Percentiles rank a stretch among this genome's conserved stretches.
phyloP scores from a whole-genome alignment of 2,329 filamentous ascomycete species.

The Diaporthe sp. region DNA sequence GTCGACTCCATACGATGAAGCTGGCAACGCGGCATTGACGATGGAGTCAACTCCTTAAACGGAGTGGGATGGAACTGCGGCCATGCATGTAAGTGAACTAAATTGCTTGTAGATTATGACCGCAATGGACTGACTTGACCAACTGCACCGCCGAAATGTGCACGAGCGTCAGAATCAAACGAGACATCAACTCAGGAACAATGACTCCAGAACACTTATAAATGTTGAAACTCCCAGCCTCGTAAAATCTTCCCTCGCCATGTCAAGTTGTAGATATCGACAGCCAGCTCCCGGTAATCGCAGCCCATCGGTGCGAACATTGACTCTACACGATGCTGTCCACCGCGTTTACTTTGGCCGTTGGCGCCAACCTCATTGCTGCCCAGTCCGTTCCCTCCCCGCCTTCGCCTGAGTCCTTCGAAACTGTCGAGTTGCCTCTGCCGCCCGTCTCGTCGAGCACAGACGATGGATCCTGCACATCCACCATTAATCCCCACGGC shows the following conservation, averaged over 20 bases:
- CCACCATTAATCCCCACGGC: slow-evolving; percentile 50
- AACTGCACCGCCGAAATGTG: neutral
- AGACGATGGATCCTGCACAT: slow-evolving; percentile 51
- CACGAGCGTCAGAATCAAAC: neutral
- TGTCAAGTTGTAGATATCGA: neutral
- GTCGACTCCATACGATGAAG: neutral
- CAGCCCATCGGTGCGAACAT: neutral
- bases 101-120: neutral
- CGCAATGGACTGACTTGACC: neutral
- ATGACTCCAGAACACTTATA: neutral
- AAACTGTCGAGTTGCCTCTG: slow-evolving; percentile 52
- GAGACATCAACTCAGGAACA: neutral
- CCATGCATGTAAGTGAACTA: slow-evolving; percentile 3
- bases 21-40: neutral
- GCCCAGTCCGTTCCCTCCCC: slow-evolving; percentile 40
- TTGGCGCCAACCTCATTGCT: slow-evolving; percentile 10
- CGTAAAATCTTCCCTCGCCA: neutral
- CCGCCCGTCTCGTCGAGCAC: slow-evolving; percentile 52
- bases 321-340: neutral
- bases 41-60: neutral
- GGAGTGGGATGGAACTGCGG: neutral
- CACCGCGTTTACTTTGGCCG: neutral
- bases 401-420: slow-evolving; percentile 52
- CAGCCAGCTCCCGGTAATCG: neutral
- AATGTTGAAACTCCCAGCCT: neutral